Evolutionary conservation across 495 filamentous ascomycete species (phyloP).

Genomic region (Cercophora sp.): DNA sequence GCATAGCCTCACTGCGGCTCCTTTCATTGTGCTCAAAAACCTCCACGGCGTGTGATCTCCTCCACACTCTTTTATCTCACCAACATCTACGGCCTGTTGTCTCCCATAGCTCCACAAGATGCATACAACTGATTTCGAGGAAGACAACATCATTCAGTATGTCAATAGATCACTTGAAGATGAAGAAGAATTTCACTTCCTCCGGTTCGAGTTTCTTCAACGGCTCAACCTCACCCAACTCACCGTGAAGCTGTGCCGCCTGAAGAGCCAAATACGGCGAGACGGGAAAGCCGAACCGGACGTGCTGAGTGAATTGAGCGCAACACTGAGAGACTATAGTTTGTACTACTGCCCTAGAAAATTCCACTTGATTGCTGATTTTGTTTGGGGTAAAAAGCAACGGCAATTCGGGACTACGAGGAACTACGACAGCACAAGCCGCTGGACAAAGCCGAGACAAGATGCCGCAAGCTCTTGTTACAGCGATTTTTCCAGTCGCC

Average conservation of each 20-base stretch:
- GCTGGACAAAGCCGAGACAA: not conserved
- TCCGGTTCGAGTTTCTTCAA: constrained; percentile 20
- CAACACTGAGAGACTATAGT: not conserved
- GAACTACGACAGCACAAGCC: not conserved
- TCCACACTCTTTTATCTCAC: too few species aligned
- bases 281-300: not conserved
- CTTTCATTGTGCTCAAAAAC: too few species aligned
- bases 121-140: too few species aligned
- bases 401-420: constrained; percentile 13
- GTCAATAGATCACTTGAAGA: constrained; percentile 1
- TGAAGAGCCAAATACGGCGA: not conserved
- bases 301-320: not conserved
- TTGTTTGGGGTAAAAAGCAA: too few species aligned
- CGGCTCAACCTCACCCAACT: constrained; percentile 15
- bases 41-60: too few species aligned
- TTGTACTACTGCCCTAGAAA: too few species aligned
- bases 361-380: too few species aligned
- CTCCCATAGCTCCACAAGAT: too few species aligned
- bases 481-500: not conserved
- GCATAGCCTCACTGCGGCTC: too few species aligned
- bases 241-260: constrained; percentile 7
- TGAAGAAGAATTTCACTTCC: constrained; percentile 22
- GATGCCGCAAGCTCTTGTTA: not conserved
- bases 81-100: too few species aligned
- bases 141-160: not conserved